Conservation (phyloP, 2,329 filamentous ascomycete species). For the Bipolaris cookei region DNA sequence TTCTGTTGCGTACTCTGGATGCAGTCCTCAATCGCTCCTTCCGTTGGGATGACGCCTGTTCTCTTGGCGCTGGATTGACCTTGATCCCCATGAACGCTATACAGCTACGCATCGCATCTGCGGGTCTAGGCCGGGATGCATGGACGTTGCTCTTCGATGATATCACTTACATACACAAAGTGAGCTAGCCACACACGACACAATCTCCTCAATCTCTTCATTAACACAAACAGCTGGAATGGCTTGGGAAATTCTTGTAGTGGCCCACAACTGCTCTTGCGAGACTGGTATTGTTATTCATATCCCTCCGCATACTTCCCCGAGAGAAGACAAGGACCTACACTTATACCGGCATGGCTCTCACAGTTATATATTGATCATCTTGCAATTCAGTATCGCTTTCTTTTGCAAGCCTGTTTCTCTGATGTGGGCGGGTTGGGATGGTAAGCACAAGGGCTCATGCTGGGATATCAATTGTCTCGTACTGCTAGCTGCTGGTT, state of each 20-base stretch:
- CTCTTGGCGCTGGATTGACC: constrained; percentile 1
- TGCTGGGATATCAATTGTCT: background rate
- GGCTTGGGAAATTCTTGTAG: constrained; percentile 30
- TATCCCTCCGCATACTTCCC: constrained; percentile 42
- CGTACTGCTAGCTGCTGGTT: background rate
- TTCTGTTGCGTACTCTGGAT: background rate
- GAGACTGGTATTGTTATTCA: constrained; percentile 38
- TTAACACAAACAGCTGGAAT: constrained; percentile 24
- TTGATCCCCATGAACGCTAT: constrained; percentile 2
- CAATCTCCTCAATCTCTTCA: background rate
- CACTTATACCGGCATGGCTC: constrained; percentile 12
- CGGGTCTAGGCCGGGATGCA: constrained; percentile 3
- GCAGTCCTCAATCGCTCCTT: background rate
- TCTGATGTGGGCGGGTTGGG: background rate
- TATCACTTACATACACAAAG: constrained; percentile 3
- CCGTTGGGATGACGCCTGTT: constrained; percentile 6
- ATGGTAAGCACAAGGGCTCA: background rate
- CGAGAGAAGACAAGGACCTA: constrained; percentile 16
- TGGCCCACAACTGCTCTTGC: constrained; percentile 26
- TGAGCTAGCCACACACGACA: background rate
- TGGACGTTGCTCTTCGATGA: constrained; percentile 6
- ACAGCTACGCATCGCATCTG: constrained; percentile 1
- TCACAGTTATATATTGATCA: background rate
- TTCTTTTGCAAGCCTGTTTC: background rate
- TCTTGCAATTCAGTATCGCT: background rate